Conservation (phyloP, 345 rosid genomes). For the Rhodamnia rubescens region DNA sequence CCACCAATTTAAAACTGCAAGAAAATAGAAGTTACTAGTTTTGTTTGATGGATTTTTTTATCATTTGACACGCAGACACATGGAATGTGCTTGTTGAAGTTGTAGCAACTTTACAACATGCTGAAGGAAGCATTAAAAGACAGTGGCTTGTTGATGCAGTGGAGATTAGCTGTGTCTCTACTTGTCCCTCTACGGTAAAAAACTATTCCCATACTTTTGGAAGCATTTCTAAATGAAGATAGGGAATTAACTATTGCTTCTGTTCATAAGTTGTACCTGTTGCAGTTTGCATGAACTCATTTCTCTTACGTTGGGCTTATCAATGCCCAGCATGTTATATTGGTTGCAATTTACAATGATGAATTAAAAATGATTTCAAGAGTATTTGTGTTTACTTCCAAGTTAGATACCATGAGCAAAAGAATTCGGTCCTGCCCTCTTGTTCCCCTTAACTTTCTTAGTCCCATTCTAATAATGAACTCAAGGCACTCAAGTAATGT, state of each 20-base stretch:
- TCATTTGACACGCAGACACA: constrained; percentile 30
- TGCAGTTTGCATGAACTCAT: neutral
- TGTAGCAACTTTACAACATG: constrained; percentile 50
- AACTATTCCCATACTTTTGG: neutral
- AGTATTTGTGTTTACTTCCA: neutral
- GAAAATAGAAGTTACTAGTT: neutral
- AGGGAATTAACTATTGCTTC: neutral
- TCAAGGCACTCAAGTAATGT: neutral
- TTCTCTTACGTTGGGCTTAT: neutral
- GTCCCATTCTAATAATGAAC: neutral
- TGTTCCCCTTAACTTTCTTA: neutral
- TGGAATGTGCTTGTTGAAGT: constrained; percentile 70
- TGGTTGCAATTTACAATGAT: neutral
- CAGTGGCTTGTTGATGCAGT: constrained; percentile 80
- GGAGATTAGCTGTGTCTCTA: constrained; percentile 78
- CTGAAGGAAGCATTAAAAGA: constrained; percentile 63
- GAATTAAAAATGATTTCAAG: neutral
- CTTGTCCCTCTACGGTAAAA: constrained; percentile 75
- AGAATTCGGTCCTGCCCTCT: neutral
- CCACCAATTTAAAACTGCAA: neutral
- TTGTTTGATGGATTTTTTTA: neutral
- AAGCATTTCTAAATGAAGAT: neutral
- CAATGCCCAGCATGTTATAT: neutral
- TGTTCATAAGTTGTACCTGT: neutral
- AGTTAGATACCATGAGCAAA: neutral